A percentile compares a stretch with the other conserved stretches of the same genome.
phyloP scores from a whole-genome alignment of 129 eudicot species.

The Centaurea solstitialis region DNA sequence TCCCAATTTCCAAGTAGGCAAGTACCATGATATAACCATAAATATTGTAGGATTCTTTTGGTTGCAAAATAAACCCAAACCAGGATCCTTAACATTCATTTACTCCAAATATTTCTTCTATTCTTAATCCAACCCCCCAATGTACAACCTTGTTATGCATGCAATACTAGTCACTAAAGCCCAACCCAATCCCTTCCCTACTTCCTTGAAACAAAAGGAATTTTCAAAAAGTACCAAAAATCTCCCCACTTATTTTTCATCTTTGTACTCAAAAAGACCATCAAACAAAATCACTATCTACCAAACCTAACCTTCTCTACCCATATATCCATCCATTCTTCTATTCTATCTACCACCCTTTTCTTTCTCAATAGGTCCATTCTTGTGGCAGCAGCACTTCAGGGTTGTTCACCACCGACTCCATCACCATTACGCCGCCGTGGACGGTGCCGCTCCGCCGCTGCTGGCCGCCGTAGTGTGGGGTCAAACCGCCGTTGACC shows the following conservation, averaged over 20 bases:
- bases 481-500: slow-evolving; percentile 20
- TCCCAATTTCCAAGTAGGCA: no score
- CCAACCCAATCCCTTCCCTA: background rate
- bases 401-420: slow-evolving; percentile 28
- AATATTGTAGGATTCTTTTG: background rate
- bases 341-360: slow-evolving; percentile 2
- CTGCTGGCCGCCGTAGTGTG: slow-evolving; percentile 32
- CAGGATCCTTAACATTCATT: background rate
- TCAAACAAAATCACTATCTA: slow-evolving; percentile 1
- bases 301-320: background rate
- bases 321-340: background rate
- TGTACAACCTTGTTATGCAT: slow-evolving; percentile 13
- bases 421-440: background rate
- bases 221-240: slow-evolving; percentile 15
- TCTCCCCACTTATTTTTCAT: background rate
- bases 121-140: background rate
- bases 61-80: background rate
- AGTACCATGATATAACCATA: background rate
- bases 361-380: slow-evolving; percentile 83
- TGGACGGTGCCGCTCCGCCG: slow-evolving; percentile 31
- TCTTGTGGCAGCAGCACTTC: slow-evolving; percentile 65
- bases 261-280: background rate
- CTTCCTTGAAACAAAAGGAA: slow-evolving; percentile 25
- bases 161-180: background rate
- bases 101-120: background rate